Evolutionary conservation across 108 stramenopile species (phyloP).

Genomic region (Schizochytrium sp.): DNA sequence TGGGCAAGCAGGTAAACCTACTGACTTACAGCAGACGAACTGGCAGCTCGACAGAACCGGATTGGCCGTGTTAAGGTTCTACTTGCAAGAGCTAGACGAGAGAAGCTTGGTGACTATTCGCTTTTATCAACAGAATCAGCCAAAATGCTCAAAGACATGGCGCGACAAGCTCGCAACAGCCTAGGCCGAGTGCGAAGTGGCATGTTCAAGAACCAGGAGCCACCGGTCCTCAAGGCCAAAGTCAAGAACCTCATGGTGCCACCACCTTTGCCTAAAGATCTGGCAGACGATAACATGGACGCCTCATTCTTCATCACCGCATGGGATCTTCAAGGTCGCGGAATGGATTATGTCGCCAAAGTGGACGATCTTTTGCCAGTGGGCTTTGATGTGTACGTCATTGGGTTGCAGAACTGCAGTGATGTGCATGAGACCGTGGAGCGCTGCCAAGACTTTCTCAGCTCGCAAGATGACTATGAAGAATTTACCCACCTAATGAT

Average conservation of each 20-base stretch:
- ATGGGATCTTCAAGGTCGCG: neutral
- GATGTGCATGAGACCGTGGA: neutral
- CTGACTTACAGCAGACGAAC: too few relatives aligned
- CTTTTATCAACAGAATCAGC: too few relatives aligned
- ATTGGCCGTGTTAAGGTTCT: too few relatives aligned
- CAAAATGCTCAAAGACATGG: constrained; percentile 1
- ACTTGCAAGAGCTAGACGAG: too few relatives aligned
- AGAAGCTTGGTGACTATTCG: too few relatives aligned
- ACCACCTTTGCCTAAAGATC: neutral
- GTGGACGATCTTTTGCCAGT: neutral
- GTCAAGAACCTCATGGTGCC: constrained; percentile 27
- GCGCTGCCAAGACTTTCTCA: neutral
- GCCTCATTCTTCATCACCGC: constrained; percentile 39
- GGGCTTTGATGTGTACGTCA: constrained; percentile 50
- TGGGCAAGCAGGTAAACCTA: too few relatives aligned
- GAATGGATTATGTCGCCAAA: neutral
- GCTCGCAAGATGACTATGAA: neutral
- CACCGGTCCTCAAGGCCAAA: constrained; percentile 24
- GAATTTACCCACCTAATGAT: constrained; percentile 57
- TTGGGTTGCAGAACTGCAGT: constrained; percentile 4
- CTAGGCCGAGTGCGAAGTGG: neutral
- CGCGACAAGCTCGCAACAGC: neutral
- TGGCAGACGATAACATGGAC: constrained; percentile 37
- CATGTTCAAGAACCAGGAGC: neutral
- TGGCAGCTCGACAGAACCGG: too few relatives aligned